Base-by-base conservation (phyloP, 441 rosid species). In the Populus hybrid region DNA sequence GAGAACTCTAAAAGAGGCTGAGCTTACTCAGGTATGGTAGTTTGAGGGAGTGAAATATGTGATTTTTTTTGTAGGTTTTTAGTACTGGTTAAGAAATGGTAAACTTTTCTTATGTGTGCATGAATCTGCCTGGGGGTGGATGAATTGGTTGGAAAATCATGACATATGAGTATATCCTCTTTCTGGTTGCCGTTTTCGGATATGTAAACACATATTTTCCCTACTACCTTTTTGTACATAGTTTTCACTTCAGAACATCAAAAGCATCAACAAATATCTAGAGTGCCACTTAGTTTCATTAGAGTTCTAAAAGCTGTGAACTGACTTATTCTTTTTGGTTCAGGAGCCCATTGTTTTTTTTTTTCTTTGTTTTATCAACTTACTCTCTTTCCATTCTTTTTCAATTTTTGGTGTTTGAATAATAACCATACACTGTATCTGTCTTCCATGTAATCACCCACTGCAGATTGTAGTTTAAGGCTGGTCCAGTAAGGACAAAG, bases 1-100 rank as follows among this genome's bases (percentile, higher is more conserved):
- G 84, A 91, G 87, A 88, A 97, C 97, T 40, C 93, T 93, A 69
- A 94, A 92, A 86, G 99, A 97, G 86, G 96, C 98, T 70, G 99
- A 95, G 87, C 99, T 95, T 82, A 93, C 97, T 70, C 97, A 95
- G 99, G 99, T 95, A 83, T 10, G 3, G 59, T 11, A 42, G 30
- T 12, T 1, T 32, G 69, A 54, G 32, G 38, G 21, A 42, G 2
- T 42, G 46, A 74, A 21, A 6, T 65, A 16, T 14, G 9, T 69
- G 72, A 7, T 9, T 59, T 40, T 32, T 66, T 30, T 64, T 21
- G 69, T 14, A 38, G 64, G 63, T 68, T 63, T 63, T 69, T 23
- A 36, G 32, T 72, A 5, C 16, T 54, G 81, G 54, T 50, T n/a
- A 66, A 36, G 65, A 24, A 12, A 50, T 34, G 18, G 67, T 8